Conservation (phyloP, 2,329 filamentous ascomycete species). For the Aureobasidium sp. region DNA sequence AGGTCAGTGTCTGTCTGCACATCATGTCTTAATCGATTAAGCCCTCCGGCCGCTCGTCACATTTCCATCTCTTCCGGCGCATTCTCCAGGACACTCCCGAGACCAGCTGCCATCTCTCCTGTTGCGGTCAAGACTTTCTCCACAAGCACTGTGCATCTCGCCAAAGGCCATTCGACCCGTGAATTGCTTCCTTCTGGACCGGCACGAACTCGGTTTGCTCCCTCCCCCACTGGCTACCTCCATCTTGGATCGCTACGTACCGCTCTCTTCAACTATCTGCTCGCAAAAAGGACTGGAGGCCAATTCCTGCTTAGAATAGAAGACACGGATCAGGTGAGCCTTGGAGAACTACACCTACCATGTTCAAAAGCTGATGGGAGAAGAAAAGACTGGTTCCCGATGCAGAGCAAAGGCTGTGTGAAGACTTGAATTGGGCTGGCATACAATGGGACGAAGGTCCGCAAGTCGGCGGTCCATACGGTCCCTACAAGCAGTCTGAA, state of each 20-base stretch:
- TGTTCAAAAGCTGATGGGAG: slow-evolving; percentile 25
- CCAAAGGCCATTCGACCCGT: background rate
- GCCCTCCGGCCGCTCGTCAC: background rate
- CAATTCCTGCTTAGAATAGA: slow-evolving; percentile 88
- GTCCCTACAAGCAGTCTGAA: slow-evolving; percentile 85
- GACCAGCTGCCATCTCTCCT: background rate
- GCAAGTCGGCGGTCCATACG: slow-evolving; percentile 67
- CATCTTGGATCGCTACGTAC: slow-evolving; percentile 88
- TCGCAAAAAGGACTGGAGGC: slow-evolving; percentile 79
- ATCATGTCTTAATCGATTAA: background rate
- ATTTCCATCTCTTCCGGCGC: background rate
- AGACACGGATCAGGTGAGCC: slow-evolving; percentile 78
- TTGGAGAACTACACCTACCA: background rate
- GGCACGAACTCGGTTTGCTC: slow-evolving; percentile 82
- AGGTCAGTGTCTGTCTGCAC: background rate
- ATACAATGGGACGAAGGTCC: slow-evolving; percentile 92
- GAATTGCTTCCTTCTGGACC: slow-evolving; percentile 30
- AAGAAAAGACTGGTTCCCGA: slow-evolving; percentile 74
- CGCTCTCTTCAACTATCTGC: slow-evolving; percentile 87
- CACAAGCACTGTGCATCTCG: background rate
- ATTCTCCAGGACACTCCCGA: background rate
- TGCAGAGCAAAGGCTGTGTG: slow-evolving; percentile 67
- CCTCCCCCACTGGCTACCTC: slow-evolving; percentile 87
- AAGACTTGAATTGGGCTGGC: slow-evolving; percentile 82
- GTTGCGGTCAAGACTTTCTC: background rate